Evolutionary conservation across 2,329 filamentous ascomycete genomes (phyloP).

Genomic region (Cytospora piceae): DNA sequence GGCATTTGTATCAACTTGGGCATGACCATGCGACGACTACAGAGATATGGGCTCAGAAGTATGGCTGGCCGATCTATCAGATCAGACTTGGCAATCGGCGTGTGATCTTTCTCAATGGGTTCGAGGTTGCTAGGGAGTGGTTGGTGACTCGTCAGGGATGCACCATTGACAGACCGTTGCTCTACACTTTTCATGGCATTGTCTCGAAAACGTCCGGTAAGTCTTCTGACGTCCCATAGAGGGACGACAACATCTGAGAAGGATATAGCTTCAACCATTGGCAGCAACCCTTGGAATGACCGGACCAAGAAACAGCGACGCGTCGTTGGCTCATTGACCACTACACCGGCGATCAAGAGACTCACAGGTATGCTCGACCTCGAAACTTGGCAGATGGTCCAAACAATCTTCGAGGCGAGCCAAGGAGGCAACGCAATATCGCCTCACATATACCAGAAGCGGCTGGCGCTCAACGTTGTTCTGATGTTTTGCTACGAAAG

Average conservation of each 20-base stretch:
- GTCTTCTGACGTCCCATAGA: background rate
- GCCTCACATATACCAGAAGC: conserved; percentile 25
- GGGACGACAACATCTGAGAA: background rate
- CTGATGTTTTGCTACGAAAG: conserved; percentile 22
- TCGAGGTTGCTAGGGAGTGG: conserved; percentile 21
- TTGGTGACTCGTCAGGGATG: conserved; percentile 13
- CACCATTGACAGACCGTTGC: conserved; percentile 14
- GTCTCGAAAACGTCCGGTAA: conserved; percentile 22
- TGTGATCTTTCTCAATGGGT: conserved; percentile 15
- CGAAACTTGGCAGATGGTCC: conserved; percentile 16
- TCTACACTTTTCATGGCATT: conserved; percentile 21
- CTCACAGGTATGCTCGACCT: conserved; percentile 17
- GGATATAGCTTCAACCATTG: conserved; percentile 17
- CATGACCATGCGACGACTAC: conserved; percentile 19
- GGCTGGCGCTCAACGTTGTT: conserved; percentile 19
- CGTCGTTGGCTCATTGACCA: conserved; percentile 24
- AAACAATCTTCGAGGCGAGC: conserved; percentile 9
- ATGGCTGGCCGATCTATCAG: conserved; percentile 22
- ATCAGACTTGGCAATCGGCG: conserved; percentile 19
- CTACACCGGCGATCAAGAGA: conserved; percentile 18
- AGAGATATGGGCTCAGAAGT: conserved; percentile 10
- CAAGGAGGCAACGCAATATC: conserved; percentile 7
- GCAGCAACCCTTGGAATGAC: conserved; percentile 24
- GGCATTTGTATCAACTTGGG: conserved; percentile 20
- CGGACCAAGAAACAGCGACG: conserved; percentile 21